A percentile compares a stretch with the other conserved stretches of the same genome.
Evolutionary conservation across 176 grass and related monocot genomes (phyloP).

Genomic region (Hyparrhenia diplandra): DNA sequence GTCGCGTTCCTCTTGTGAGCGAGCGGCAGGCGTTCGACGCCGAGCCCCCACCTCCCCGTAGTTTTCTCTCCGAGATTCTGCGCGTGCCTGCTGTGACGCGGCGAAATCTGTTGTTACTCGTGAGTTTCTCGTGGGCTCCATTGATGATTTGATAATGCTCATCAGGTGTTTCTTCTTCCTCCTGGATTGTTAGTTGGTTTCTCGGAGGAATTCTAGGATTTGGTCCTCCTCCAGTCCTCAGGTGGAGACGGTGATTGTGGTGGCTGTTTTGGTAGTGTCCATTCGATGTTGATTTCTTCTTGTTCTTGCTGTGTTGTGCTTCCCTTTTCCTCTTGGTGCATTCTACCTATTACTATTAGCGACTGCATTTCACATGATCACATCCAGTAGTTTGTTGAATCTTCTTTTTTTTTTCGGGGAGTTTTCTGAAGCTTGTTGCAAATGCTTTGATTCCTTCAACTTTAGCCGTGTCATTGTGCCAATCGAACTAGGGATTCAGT

Average conservation of each 20-base stretch:
- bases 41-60: too few species aligned
- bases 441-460: background rate
- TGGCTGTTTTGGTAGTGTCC: slow-evolving; percentile 7
- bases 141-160: slow-evolving; percentile 16
- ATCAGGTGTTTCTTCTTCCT: slow-evolving; percentile 1
- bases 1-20: too few species aligned
- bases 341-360: background rate
- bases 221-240: slow-evolving; percentile 5
- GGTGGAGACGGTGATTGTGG: slow-evolving; percentile 29
- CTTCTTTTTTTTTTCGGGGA: too few species aligned
- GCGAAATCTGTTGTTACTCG: slow-evolving; percentile 25
- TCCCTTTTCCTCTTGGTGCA: background rate
- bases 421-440: too few species aligned
- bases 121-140: slow-evolving; percentile 34
- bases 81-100: slow-evolving; percentile 22
- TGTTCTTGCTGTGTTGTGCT: background rate
- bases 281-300: slow-evolving; percentile 2
- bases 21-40: background rate
- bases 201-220: slow-evolving; percentile 11
- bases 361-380: background rate
- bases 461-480: background rate
- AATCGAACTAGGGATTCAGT: background rate
- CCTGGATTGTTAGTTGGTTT: background rate
- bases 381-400: background rate
- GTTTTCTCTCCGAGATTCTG: background rate